These are phyloP conservation scores for Kluyveromyces lactis DNA, from an alignment of 805 yeast species.

Conservation along the genomic window DNA sequence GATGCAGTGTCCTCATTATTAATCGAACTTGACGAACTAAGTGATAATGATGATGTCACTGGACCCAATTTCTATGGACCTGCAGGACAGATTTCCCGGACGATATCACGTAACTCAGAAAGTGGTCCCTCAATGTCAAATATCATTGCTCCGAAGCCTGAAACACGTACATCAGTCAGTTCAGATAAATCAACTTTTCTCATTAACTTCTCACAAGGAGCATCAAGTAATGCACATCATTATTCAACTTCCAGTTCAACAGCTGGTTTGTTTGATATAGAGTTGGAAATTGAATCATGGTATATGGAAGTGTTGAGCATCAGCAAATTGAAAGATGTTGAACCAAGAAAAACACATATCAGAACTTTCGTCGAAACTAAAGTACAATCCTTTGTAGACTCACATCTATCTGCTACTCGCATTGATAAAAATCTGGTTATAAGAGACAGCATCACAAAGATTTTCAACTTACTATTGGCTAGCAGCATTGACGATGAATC, in stretches of 20 bases:
- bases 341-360: conserved; percentile 17
- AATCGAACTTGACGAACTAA: conserved; percentile 23
- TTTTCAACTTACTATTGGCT: conserved; percentile 61
- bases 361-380: conserved; percentile 19
- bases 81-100: conserved; percentile 1
- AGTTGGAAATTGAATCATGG: conserved; percentile 28
- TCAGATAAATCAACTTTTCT: conserved; percentile 1
- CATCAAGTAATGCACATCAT: not conserved
- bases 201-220: not conserved
- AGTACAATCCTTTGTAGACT: conserved; percentile 15
- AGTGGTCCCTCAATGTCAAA: not conserved
- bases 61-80: conserved; percentile 2
- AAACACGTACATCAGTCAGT: not conserved
- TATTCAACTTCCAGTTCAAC: conserved; percentile 3
- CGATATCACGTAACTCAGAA: conserved; percentile 3
- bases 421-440: conserved; percentile 16
- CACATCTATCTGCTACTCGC: conserved; percentile 8
- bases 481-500: conserved; percentile 49
- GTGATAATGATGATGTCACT: conserved; percentile 10
- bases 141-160: not conserved
- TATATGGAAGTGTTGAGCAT: conserved; percentile 25
- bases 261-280: conserved; percentile 13
- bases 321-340: conserved; percentile 24
- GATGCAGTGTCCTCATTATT: conserved; percentile 41
- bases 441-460: conserved; percentile 44